These are phyloP conservation scores for Hibiscus mutabilis DNA, from an alignment of 345 rosid species.

Conservation along the genomic window DNA sequence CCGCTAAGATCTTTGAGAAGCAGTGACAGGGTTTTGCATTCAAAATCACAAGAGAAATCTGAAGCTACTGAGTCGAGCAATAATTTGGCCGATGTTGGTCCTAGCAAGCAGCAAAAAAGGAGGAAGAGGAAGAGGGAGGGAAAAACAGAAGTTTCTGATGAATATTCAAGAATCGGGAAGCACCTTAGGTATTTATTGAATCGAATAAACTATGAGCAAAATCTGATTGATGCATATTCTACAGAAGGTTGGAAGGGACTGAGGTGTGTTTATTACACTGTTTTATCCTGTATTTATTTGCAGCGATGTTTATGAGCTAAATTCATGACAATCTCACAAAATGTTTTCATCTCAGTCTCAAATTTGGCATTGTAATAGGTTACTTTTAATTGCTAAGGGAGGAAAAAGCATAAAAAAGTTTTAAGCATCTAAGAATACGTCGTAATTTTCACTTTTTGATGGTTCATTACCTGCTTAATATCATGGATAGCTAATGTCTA, in stretches of 20 bases:
- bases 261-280: constrained; percentile 43
- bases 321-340: neutral
- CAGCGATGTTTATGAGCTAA: neutral
- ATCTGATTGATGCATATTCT: constrained; percentile 83
- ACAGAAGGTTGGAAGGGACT: constrained; percentile 98
- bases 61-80: constrained; percentile 28
- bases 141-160: constrained; percentile 35
- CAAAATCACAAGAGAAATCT: constrained; percentile 32
- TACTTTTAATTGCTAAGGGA: neutral
- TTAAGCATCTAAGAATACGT: neutral
- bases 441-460: neutral
- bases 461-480: neutral
- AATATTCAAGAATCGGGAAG: constrained; percentile 59
- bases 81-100: neutral
- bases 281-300: neutral
- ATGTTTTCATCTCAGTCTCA: neutral
- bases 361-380: neutral
- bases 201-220: constrained; percentile 72
- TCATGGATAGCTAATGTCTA: neutral
- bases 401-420: neutral
- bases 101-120: constrained; percentile 16
- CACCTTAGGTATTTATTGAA: constrained; percentile 68
- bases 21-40: constrained; percentile 44
- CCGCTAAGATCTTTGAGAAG: constrained; percentile 27
- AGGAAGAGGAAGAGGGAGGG: constrained; percentile 17